These are phyloP conservation scores for Eucalyptus dawsonii DNA, from an alignment of 345 rosid genomes.

Conservation along the genomic window DNA sequence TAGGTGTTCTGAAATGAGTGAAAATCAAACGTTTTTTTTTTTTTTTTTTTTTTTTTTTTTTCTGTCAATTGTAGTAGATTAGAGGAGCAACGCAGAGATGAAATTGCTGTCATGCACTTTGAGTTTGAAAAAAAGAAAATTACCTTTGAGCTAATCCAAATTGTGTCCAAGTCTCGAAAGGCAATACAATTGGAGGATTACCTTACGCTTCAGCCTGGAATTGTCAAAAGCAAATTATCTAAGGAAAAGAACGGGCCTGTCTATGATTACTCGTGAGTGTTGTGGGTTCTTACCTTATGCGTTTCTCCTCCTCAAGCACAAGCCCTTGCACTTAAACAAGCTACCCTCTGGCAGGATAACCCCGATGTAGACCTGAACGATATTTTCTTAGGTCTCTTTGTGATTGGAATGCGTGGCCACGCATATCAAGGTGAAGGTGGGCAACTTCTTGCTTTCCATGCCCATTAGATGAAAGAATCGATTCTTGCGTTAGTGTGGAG, in stretches of 20 bases:
- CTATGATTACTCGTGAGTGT: neutral
- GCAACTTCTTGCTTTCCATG: neutral
- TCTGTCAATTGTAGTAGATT: neutral
- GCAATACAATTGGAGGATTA: neutral
- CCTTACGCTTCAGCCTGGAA: neutral
- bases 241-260: too few relatives aligned
- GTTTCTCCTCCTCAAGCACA: neutral
- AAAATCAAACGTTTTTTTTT: too few relatives aligned
- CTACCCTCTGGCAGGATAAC: too few relatives aligned
- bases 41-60: too few relatives aligned
- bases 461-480: neutral
- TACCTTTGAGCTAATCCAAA: neutral
- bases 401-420: too few relatives aligned
- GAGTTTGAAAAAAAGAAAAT: neutral
- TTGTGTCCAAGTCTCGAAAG: neutral
- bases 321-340: neutral
- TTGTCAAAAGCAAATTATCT: neutral
- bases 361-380: too few relatives aligned
- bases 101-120: neutral
- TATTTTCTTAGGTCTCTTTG: too few relatives aligned
- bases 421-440: neutral
- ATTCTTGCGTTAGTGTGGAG: neutral
- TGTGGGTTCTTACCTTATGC: neutral
- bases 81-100: neutral
- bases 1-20: neutral